Conservation (phyloP, 1,284 basidiomycete species). For the Moniliella sp. region DNA sequence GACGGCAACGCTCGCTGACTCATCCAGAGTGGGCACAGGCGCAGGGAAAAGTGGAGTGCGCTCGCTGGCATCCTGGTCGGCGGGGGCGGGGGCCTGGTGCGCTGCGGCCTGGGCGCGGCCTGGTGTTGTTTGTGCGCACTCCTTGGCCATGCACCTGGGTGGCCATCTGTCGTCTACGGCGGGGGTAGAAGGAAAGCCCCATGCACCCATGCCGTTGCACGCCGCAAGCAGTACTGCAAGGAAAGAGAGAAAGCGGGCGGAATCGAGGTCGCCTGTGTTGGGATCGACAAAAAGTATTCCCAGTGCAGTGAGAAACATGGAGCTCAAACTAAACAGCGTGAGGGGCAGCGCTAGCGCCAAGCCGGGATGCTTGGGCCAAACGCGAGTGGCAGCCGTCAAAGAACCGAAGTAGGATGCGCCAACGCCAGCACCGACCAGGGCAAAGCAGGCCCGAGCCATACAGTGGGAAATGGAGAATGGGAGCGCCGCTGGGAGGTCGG, state of each 20-base stretch:
- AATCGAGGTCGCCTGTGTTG: constrained; percentile 5
- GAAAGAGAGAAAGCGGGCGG: constrained; percentile 5
- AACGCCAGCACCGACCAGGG: constrained; percentile 7
- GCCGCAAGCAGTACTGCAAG: constrained; percentile 3
- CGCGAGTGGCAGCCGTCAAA: constrained; percentile 4
- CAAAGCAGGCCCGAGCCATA: constrained; percentile 1
- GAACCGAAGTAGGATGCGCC: constrained; percentile 6
- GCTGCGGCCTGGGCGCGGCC: too few relatives aligned
- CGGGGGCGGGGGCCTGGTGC: too few relatives aligned
- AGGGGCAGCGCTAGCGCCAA: constrained; percentile 7
- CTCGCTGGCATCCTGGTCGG: too few relatives aligned
- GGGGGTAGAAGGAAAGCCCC: constrained; percentile 3
- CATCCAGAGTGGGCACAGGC: too few relatives aligned
- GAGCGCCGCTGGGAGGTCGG: neutral
- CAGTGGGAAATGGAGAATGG: neutral
- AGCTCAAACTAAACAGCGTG: constrained; percentile 8
- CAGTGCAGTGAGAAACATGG: constrained; percentile 6
- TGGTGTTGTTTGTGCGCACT: too few relatives aligned
- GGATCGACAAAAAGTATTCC: constrained; percentile 5
- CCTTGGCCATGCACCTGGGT: too few relatives aligned
- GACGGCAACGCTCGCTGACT: too few relatives aligned
- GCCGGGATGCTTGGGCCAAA: constrained; percentile 4
- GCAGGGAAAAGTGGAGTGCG: too few relatives aligned
- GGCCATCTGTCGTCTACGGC: too few relatives aligned
- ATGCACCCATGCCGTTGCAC: constrained; percentile 4